These are phyloP conservation scores for Coniferiporia weirii DNA, from an alignment of 1,284 basidiomycete genomes.

Conservation along the genomic window DNA sequence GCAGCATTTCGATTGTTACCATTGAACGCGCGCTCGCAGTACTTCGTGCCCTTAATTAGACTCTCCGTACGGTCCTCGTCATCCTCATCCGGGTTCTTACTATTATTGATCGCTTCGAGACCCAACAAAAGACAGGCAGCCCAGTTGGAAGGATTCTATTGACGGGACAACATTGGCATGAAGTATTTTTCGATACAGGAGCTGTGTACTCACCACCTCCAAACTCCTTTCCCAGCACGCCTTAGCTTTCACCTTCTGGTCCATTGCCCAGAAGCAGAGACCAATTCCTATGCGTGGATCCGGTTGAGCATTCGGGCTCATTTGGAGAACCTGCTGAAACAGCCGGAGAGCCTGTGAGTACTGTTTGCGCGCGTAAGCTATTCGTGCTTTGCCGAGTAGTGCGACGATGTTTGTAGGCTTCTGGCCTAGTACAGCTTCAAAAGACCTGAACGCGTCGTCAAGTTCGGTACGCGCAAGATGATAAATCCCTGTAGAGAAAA, in stretches of 20 bases:
- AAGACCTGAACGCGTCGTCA: constrained; percentile 73
- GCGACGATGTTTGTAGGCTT: constrained; percentile 83
- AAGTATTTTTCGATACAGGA: constrained; percentile 16
- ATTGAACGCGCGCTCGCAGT: constrained; percentile 71
- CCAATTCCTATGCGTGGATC: constrained; percentile 94
- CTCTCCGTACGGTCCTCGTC: constrained; percentile 56
- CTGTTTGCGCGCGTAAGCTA: constrained; percentile 74
- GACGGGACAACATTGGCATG: not conserved
- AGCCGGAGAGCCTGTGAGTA: constrained; percentile 74
- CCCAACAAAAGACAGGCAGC: constrained; percentile 77
- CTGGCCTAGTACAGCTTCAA: constrained; percentile 74
- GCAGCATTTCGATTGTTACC: constrained; percentile 70
- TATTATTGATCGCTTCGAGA: constrained; percentile 75
- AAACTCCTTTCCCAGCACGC: constrained; percentile 84
- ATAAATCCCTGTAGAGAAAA: constrained; percentile 54
- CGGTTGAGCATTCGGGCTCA: constrained; percentile 74
- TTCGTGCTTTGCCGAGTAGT: constrained; percentile 78
- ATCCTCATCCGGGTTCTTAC: constrained; percentile 56
- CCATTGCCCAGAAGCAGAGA: constrained; percentile 84
- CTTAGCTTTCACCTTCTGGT: constrained; percentile 72
- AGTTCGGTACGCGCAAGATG: constrained; percentile 76
- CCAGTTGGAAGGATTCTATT: constrained; percentile 75
- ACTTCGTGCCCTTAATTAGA: constrained; percentile 50
- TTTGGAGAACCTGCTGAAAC: constrained; percentile 79
- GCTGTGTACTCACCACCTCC: constrained; percentile 59